Evolutionary conservation across 495 filamentous ascomycete genomes (phyloP), one percentile per base, ranked within the genome.

Genomic region (Penicillium herquei): DNA sequence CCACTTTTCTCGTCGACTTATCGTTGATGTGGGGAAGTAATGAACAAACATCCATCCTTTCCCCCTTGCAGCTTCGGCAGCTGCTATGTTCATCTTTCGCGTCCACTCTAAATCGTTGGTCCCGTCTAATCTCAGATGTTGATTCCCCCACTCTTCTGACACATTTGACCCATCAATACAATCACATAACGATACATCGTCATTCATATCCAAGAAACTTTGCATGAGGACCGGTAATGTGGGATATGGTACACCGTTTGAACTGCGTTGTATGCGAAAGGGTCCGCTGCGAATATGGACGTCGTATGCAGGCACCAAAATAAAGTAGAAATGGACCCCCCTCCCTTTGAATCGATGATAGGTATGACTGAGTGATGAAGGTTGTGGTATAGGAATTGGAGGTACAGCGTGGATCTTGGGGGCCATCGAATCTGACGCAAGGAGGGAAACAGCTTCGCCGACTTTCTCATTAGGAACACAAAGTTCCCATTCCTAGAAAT

Each of bases 101-200:
- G 65, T 62, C 70, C 70, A 74, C 48, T 66, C 62, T 39, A 69
- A 51, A 55, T 74, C 68, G 51, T 66, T 68, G 21, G 56, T 55
- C 30, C 68, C 68, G 13, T 74, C 66, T 18, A 74, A 54, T 14
- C 70, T 49, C 37, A 74, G 63, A 44, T 74, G 59, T 40, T 57
- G 41, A 40, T 55, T 49, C 43, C 71, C 71, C 71, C 70, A 74
- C 58, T 71, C 62, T 54, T 71, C 65, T 16, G 70, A 67, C 43
- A 74, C 56, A 57, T 74, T 63, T 26, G 61, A 65, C 42, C 70
- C 70, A 58, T 74, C 70, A 47, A 74, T 66, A 41, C 70, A 58
- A 58, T 74, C 71, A 35, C 58, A 64, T 17, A 74, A 68, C 21
- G 66, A 56, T 16, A 73, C 57, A 37, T 63, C 61, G 51, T 70